Conservation (phyloP, 768 basidiomycete species). For the Strobilomyces confusus region DNA sequence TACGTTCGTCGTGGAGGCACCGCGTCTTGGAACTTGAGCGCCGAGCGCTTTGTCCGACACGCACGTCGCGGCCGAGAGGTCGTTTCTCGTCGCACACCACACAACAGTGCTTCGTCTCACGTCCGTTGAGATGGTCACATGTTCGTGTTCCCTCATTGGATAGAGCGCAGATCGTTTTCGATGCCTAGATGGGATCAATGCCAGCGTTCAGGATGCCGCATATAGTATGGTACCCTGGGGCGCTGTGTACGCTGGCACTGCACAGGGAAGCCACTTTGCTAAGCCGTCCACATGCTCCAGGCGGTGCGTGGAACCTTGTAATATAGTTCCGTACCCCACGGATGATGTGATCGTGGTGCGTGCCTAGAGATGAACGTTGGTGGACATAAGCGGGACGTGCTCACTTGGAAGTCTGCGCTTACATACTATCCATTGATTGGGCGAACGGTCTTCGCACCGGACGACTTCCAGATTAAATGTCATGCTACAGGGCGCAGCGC, state of each 20-base stretch:
- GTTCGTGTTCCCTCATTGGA: not conserved
- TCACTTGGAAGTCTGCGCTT: not conserved
- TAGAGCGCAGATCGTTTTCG: slow-evolving; percentile 10
- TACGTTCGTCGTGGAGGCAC: slow-evolving; percentile 7
- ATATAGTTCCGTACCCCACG: not conserved
- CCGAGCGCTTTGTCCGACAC: not conserved
- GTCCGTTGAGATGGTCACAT: too few species aligned
- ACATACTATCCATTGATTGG: not conserved
- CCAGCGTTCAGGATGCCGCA: not conserved
- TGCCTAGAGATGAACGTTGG: slow-evolving; percentile 1
- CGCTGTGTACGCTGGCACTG: not conserved
- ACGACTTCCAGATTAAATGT: not conserved
- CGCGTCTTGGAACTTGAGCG: too few species aligned
- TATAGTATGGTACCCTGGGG: not conserved
- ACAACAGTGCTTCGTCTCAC: too few species aligned
- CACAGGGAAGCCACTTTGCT: not conserved
- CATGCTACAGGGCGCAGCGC: not conserved
- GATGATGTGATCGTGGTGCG: not conserved
- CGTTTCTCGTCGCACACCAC: too few species aligned
- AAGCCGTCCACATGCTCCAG: not conserved
- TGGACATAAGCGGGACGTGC: slow-evolving; percentile 9
- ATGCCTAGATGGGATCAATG: not conserved
- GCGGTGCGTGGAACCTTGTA: not conserved
- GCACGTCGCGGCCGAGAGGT: too few species aligned
- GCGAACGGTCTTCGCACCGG: not conserved